Conservation (phyloP, 169 alveolate genomes). For the Plasmodium fragile region DNA sequence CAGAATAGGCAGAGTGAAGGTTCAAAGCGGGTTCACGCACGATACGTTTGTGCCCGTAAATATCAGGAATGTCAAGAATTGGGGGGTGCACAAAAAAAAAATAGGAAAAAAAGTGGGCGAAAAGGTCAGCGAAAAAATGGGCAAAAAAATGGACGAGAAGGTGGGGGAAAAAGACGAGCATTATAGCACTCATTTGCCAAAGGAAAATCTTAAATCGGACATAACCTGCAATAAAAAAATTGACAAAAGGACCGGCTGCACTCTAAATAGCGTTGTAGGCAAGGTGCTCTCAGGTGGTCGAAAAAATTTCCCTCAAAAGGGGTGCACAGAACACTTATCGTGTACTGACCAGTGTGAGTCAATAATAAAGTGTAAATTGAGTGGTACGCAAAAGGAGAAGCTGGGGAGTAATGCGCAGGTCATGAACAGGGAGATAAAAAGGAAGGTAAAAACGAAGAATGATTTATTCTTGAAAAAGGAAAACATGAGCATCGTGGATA, state of each 20-base stretch:
- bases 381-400: neutral
- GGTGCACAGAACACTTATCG: neutral
- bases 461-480: constrained; percentile 41
- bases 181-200: neutral
- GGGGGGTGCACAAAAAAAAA: constrained; percentile 2
- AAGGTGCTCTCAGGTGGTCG: neutral
- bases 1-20: constrained; percentile 3
- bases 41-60: constrained; percentile 1
- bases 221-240: neutral
- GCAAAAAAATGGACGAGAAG: neutral
- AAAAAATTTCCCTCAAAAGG: constrained; percentile 7
- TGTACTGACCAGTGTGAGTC: neutral
- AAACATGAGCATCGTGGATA: constrained; percentile 57
- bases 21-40: neutral
- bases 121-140: no score
- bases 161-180: neutral
- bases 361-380: neutral
- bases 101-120: neutral
- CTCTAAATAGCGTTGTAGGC: neutral
- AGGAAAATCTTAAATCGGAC: neutral
- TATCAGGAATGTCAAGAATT: constrained; percentile 1
- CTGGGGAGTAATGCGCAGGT: constrained; percentile 6
- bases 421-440: constrained; percentile 1
- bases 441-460: constrained; percentile 23
- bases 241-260: neutral